Conservation (phyloP, 2,329 filamentous ascomycete genomes). For the Stagonosporopsis vannaccii region DNA sequence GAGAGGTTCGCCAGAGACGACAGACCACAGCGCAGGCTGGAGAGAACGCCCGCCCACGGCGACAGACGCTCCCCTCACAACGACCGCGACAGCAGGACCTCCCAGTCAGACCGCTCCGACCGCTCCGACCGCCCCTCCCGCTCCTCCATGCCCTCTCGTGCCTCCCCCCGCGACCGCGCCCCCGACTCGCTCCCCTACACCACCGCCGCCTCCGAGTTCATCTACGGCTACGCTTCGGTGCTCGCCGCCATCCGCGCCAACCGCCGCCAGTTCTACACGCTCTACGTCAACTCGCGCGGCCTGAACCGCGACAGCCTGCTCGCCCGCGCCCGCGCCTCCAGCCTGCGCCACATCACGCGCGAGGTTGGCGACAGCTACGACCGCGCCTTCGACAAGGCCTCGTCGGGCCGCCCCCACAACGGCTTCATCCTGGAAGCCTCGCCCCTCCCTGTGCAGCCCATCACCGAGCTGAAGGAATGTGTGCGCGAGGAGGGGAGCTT, state of each 20-base stretch:
- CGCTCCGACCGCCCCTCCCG: neutral
- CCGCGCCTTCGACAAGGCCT: constrained; percentile 82
- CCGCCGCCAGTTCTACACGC: constrained; percentile 78
- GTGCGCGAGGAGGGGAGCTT: constrained; percentile 49
- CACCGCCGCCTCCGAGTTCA: constrained; percentile 87
- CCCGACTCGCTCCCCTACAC: constrained; percentile 70
- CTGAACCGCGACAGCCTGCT: constrained; percentile 29
- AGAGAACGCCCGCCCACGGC: neutral
- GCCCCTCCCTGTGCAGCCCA: constrained; percentile 75
- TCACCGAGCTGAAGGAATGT: constrained; percentile 64
- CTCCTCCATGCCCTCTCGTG: constrained; percentile 9
- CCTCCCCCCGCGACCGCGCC: constrained; percentile 5
- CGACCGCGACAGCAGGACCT: constrained; percentile 7
- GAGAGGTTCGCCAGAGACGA: neutral
- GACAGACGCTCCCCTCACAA: constrained; percentile 5
- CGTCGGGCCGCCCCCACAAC: constrained; percentile 84
- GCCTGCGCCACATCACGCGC: constrained; percentile 43
- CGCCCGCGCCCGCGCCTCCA: constrained; percentile 24
- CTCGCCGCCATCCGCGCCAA: constrained; percentile 75
- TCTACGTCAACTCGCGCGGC: constrained; percentile 68
- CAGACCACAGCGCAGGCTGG: neutral
- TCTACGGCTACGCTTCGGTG: constrained; percentile 85
- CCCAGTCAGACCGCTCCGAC: neutral
- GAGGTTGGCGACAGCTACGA: constrained; percentile 69
- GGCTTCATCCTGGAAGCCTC: constrained; percentile 88